phyloP scores from a whole-genome alignment of 2,329 filamentous ascomycete species.

The Beauveria brongniartii region DNA sequence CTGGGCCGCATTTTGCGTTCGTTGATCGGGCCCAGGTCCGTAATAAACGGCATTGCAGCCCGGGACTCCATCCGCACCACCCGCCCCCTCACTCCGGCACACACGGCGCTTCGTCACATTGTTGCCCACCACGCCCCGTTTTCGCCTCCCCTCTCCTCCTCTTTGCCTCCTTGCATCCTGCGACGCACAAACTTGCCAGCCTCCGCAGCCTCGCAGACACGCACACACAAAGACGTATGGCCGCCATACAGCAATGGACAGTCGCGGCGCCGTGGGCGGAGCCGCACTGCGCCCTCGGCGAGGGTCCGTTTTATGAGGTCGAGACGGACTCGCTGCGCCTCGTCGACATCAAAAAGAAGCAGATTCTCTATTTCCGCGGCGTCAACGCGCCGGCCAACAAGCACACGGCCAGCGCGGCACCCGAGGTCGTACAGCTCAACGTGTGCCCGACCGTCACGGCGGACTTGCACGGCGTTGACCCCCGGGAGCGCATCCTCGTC shows the following conservation, averaged over 20 bases:
- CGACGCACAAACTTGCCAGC: neutral
- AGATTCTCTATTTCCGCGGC: slow-evolving; percentile 32
- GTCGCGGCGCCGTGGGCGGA: slow-evolving; percentile 47
- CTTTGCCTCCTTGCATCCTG: neutral
- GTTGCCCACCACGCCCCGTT: neutral
- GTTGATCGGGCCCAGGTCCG: neutral
- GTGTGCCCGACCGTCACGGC: slow-evolving; percentile 60
- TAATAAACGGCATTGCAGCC: neutral
- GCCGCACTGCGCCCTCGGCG: slow-evolving; percentile 59
- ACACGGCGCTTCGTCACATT: too few relatives aligned
- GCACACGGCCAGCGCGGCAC: neutral
- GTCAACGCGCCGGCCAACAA: neutral
- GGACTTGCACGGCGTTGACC: slow-evolving; percentile 62
- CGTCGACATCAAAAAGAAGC: slow-evolving; percentile 74
- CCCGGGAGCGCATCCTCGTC: slow-evolving; percentile 59
- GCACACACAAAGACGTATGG: slow-evolving; percentile 18
- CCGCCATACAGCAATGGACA: slow-evolving; percentile 40
- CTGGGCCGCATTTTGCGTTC: too few relatives aligned
- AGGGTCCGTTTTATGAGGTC: slow-evolving; percentile 67
- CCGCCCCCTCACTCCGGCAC: too few relatives aligned
- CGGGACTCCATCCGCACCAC: neutral
- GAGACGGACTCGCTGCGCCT: slow-evolving; percentile 60
- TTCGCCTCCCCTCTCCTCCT: neutral
- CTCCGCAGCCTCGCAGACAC: neutral
- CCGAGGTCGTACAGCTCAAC: slow-evolving; percentile 37